phyloP scores from a whole-genome alignment of 75 land plant genomes.

The Picea sitchensis region DNA sequence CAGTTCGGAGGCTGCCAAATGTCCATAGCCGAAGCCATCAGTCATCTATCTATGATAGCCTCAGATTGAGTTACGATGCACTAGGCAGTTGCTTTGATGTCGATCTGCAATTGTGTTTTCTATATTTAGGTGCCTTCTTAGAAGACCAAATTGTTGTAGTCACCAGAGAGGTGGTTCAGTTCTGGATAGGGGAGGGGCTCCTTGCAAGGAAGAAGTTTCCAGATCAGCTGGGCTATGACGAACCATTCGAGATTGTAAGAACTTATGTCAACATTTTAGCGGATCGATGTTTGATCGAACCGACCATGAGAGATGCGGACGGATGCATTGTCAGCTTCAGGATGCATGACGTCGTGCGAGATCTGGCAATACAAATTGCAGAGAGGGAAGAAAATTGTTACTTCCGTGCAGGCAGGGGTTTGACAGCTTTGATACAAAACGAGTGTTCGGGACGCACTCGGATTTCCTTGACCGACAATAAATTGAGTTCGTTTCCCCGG shows the following conservation, averaged over 20 bases:
- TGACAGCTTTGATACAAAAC: not conserved
- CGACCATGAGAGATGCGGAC: not conserved
- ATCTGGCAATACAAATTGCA: constrained; percentile 1
- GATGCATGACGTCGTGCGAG: not conserved
- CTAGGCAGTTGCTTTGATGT: not conserved
- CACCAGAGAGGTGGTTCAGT: not conserved
- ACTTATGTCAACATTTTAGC: not conserved
- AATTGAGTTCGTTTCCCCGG: not conserved
- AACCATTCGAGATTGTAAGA: not conserved
- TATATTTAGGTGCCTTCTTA: not conserved
- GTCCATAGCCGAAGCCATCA: too few relatives aligned
- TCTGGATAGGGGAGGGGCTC: not conserved
- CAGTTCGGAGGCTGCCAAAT: not conserved
- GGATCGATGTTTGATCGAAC: not conserved
- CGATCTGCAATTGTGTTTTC: constrained; percentile 1
- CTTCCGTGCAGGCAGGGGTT: constrained; percentile 1
- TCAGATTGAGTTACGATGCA: not conserved
- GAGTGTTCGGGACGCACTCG: not conserved
- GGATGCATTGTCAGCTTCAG: not conserved
- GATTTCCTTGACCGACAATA: not conserved
- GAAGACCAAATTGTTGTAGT: not conserved
- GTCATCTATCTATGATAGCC: not conserved
- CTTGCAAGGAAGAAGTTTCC: not conserved
- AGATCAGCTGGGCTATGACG: too few relatives aligned
- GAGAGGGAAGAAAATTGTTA: not conserved